Evolutionary conservation across 1,139 yeast genomes (phyloP), one percentile per base, ranked within the genome.

Genomic region (Hemisphaericaspora xylanilytica): DNA sequence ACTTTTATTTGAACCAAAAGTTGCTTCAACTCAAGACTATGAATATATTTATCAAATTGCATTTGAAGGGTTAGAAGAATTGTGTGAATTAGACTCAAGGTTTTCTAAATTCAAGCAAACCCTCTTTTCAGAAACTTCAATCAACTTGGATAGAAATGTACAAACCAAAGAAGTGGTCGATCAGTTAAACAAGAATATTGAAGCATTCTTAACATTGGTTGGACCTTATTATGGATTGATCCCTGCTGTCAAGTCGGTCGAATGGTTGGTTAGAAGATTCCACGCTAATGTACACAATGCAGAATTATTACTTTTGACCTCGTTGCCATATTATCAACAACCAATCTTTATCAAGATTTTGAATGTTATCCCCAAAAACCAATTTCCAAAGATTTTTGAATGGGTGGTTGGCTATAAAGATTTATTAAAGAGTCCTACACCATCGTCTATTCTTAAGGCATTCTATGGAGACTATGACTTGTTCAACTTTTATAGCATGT

Each of bases 261-360:
- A 92, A 66, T 92, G 98, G 98, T 77, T 92, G 28, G 83, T 92
- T 18, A 83, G 98, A 65, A 76, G 97, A 52, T 94, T 90, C 59
- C 88, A 86, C 58, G 80, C 87, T 49, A 92, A 92, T 56, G 72
- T 86, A 35, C 84, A 85, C 54, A 88, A 86, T 52, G 69, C 89
- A 0, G 97, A 92, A 58, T 58, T 71, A 42, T 57, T 92, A 28
- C 55, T 94, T 33, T 65, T 90, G 41, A 73, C 89, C 3, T 74
- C 84, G 2, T 69, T 92, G 51, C 95, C 97, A 20, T 86, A 85
- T 62, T 88, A 83, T 58, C 76, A 75, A 49, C 70, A 78, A 32
- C 83, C 89, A 0, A 70, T 85, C 3, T 92, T 92, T 60, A 73
- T 81, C 38, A 79, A 92, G 51, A 68, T 90, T 33, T 65, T 92